Percentiles rank a stretch among this genome's conserved stretches.
phyloP scores from a whole-genome alignment of 169 alveolate genomes.

The Plasmodium cynomolgi region DNA sequence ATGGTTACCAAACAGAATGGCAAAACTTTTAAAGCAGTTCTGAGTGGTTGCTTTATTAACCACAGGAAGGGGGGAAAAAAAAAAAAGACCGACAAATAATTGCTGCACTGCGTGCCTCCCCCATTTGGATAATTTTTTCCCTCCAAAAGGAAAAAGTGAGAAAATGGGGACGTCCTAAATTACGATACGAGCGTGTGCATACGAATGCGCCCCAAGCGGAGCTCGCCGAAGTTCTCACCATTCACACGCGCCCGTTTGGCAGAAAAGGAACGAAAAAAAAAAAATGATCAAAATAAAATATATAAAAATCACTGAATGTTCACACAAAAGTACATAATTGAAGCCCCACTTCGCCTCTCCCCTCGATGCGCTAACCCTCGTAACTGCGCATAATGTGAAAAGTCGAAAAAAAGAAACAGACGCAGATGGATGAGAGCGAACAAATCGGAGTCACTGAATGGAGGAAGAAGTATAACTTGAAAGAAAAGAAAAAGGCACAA shows the following conservation, averaged over 20 bases:
- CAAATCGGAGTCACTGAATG: neutral
- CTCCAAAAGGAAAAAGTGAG: neutral
- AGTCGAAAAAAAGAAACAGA: neutral
- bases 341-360: no score
- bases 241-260: neutral
- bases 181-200: neutral
- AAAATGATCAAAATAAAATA: neutral
- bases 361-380: neutral
- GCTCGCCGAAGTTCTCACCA: neutral
- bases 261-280: neutral
- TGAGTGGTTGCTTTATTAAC: neutral
- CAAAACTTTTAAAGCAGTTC: neutral
- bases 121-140: neutral
- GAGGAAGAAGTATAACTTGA: neutral
- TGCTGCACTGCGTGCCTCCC: neutral
- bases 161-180: neutral
- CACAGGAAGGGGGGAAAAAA: neutral
- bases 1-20: neutral
- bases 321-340: neutral
- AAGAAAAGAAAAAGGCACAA: neutral
- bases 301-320: neutral
- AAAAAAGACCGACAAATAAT: neutral
- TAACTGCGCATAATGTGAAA: neutral
- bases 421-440: neutral
- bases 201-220: constrained; percentile 2